phyloP scores from a whole-genome alignment of 495 filamentous ascomycete species.

The Opeltia flavorubescens region DNA sequence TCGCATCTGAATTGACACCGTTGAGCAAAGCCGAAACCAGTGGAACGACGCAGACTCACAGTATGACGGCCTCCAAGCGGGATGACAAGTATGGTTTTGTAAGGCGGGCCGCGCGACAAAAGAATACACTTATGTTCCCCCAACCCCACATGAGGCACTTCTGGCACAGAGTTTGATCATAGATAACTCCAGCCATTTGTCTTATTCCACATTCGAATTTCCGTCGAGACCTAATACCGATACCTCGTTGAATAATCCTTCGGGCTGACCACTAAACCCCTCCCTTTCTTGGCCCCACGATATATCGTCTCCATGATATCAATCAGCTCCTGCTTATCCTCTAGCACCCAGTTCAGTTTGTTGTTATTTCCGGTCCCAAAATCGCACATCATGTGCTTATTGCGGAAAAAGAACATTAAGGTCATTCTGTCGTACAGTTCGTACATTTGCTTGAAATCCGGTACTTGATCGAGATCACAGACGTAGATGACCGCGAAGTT shows the following conservation, averaged over 20 bases:
- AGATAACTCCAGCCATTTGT: no score
- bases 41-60: no score
- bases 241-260: conserved; percentile 84
- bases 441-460: conserved; percentile 91
- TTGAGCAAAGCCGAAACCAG: no score
- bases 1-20: no score
- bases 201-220: no score
- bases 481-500: conserved; percentile 93
- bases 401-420: conserved; percentile 89
- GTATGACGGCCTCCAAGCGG: no score
- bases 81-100: no score
- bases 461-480: conserved; percentile 90
- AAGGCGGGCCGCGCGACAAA: no score
- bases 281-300: conserved; percentile 89
- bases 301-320: conserved; percentile 98
- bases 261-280: conserved; percentile 89
- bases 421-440: conserved; percentile 61
- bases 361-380: conserved; percentile 98
- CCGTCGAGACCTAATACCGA: conserved; percentile 40
- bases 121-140: no score
- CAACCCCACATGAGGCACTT: no score
- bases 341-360: conserved; percentile 91
- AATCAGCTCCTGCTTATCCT: conserved; percentile 97
- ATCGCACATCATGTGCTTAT: conserved; percentile 88
- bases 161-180: no score